Evolutionary conservation across 441 rosid species (phyloP).

Genomic region (Biscutella laevigata): DNA sequence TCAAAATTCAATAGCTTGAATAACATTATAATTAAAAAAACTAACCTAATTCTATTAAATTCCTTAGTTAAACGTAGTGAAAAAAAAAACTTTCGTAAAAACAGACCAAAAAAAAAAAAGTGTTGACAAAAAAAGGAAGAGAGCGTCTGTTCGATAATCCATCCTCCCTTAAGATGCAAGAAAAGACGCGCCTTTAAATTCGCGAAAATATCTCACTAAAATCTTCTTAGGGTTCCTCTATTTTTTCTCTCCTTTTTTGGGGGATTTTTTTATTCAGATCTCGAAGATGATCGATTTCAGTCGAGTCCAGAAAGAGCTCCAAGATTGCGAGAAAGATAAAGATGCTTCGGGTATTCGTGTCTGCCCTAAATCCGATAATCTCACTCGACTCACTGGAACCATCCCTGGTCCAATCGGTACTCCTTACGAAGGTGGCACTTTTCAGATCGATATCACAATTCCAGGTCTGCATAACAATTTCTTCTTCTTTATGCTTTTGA

Average conservation of each 20-base stretch:
- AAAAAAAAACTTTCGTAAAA: too few species aligned
- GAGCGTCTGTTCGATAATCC: too few species aligned
- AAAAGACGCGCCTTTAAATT: too few species aligned
- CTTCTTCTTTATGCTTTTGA: background rate
- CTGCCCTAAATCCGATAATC: slow-evolving; percentile 59
- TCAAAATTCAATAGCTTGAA: too few species aligned
- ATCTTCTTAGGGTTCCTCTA: background rate
- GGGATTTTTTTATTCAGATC: background rate
- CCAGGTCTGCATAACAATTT: slow-evolving; percentile 42
- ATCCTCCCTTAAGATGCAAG: too few species aligned
- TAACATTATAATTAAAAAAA: too few species aligned
- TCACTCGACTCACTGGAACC: slow-evolving; percentile 67
- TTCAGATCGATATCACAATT: slow-evolving; percentile 78
- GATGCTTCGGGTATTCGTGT: slow-evolving; percentile 71
- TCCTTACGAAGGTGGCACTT: slow-evolving; percentile 94
- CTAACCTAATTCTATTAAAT: too few species aligned
- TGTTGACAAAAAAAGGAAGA: too few species aligned
- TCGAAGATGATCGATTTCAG: slow-evolving; percentile 67
- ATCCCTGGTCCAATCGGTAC: slow-evolving; percentile 84
- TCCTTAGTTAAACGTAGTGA: too few species aligned
- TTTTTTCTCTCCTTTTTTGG: too few species aligned
- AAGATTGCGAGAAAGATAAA: slow-evolving; percentile 72
- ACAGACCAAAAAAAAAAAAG: too few species aligned
- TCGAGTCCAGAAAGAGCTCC: slow-evolving; percentile 91
- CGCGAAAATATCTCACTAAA: too few species aligned